Conservation (phyloP, 495 filamentous ascomycete species). For the Glutinoglossum americanum region DNA sequence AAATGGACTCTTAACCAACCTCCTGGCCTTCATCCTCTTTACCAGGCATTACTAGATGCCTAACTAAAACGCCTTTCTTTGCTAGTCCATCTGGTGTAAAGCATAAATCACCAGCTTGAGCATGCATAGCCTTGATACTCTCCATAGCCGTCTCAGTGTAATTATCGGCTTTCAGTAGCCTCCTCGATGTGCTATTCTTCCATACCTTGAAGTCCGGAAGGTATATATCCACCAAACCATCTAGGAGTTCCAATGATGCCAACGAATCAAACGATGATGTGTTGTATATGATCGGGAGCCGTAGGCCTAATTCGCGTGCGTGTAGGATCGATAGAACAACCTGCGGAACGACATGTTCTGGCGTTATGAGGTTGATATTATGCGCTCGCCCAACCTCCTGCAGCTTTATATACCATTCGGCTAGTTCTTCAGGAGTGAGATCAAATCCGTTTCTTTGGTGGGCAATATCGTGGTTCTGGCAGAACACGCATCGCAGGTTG, state of each 20-base stretch:
- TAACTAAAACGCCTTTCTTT: constrained; percentile 44
- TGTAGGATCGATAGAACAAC: constrained; percentile 48
- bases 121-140: constrained; percentile 52
- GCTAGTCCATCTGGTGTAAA: constrained; percentile 60
- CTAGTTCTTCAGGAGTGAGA: constrained; percentile 54
- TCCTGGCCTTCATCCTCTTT: constrained; percentile 37
- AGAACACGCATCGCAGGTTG: constrained; percentile 60
- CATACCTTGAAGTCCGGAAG: constrained; percentile 65
- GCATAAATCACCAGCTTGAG: constrained; percentile 52
- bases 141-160: constrained; percentile 44
- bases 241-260: constrained; percentile 39
- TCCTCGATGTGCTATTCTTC: constrained; percentile 34
- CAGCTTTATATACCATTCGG: constrained; percentile 55
- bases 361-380: constrained; percentile 63
- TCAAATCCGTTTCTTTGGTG: constrained; percentile 53
- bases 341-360: constrained; percentile 61
- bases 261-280: constrained; percentile 55
- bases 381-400: constrained; percentile 49
- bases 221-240: constrained; percentile 61
- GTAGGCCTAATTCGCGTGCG: constrained; percentile 40
- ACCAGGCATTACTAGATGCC: constrained; percentile 64
- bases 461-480: constrained; percentile 64
- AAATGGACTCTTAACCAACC: neutral
- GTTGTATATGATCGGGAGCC: constrained; percentile 55
- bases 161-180: constrained; percentile 51